These are phyloP conservation scores for Rhizopogon vinicolor DNA, from an alignment of 768 basidiomycete species.

Conservation along the genomic window DNA sequence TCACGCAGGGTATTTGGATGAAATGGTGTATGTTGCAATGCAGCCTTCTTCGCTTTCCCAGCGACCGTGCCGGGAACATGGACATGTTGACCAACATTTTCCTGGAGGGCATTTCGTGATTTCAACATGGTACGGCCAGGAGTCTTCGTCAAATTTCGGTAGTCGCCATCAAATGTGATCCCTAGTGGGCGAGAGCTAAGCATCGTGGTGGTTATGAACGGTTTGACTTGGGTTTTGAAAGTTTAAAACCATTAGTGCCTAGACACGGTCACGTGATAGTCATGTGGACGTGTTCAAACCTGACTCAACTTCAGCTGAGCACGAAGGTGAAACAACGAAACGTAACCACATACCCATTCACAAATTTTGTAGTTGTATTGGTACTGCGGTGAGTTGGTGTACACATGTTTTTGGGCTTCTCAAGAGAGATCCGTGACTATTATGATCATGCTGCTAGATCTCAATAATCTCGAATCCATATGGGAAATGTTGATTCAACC, in stretches of 20 bases:
- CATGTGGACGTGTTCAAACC: background rate
- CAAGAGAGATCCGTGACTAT: too few relatives aligned
- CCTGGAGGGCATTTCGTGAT: constrained; percentile 35
- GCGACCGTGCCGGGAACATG: constrained; percentile 38
- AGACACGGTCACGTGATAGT: constrained; percentile 23
- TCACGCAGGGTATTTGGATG: constrained; percentile 25
- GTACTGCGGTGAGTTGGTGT: too few relatives aligned
- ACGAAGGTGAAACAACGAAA: too few relatives aligned
- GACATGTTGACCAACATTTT: constrained; percentile 38
- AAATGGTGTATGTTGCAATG: constrained; percentile 30
- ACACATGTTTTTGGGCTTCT: too few relatives aligned
- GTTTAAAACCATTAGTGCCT: constrained; percentile 10
- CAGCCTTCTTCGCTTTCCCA: constrained; percentile 39
- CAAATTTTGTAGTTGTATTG: too few relatives aligned
- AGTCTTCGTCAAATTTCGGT: constrained; percentile 37
- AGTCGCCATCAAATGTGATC: constrained; percentile 23
- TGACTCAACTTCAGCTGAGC: too few relatives aligned
- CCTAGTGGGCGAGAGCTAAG: constrained; percentile 19
- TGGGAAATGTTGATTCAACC: too few relatives aligned
- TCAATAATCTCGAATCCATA: too few relatives aligned
- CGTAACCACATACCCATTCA: too few relatives aligned
- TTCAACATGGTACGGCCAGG: constrained; percentile 46
- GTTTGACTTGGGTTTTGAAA: background rate
- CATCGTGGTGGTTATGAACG: constrained; percentile 11
- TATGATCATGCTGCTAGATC: too few relatives aligned